Conservation (phyloP, 805 yeast genomes). For the Scheffersomyces coipomensis region DNA sequence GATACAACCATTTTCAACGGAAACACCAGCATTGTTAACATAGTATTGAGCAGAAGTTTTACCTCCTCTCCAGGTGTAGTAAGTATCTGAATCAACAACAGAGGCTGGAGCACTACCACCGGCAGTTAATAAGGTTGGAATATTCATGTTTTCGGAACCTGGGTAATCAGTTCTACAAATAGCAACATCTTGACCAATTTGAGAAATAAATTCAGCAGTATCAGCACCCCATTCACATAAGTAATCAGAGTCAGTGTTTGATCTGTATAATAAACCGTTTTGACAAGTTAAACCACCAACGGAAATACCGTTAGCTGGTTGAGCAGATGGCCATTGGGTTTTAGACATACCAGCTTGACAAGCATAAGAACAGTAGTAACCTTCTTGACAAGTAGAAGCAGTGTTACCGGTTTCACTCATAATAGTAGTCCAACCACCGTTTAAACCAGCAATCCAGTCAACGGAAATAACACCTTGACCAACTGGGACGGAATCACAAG, state of each 20-base stretch:
- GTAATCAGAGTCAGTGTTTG: slow-evolving; percentile 60
- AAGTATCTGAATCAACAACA: slow-evolving; percentile 73
- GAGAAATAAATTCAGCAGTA: slow-evolving; percentile 65
- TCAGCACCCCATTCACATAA: slow-evolving; percentile 87
- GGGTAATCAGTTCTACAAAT: slow-evolving; percentile 99
- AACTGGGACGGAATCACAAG: slow-evolving; percentile 69
- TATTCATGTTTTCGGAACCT: slow-evolving; percentile 97
- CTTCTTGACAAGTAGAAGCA: slow-evolving; percentile 76
- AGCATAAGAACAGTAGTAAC: slow-evolving; percentile 94
- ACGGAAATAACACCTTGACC: slow-evolving; percentile 83
- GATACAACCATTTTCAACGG: slow-evolving; percentile 85
- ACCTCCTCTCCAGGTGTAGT: slow-evolving; percentile 80
- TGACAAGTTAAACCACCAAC: slow-evolving; percentile 92
- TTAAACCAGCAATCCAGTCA: slow-evolving; percentile 49
- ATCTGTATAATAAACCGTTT: slow-evolving; percentile 78
- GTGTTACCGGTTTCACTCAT: slow-evolving; percentile 58
- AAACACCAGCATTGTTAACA: slow-evolving; percentile 95
- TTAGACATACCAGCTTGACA: slow-evolving; percentile 99
- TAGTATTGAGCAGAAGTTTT: slow-evolving; percentile 93
- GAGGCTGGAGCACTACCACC: slow-evolving; percentile 68
- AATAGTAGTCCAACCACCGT: slow-evolving; percentile 82
- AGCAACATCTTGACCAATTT: slow-evolving; percentile 68
- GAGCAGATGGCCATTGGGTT: slow-evolving; percentile 93
- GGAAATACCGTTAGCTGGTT: slow-evolving; percentile 87
- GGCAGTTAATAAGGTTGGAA: slow-evolving; percentile 80